Conservation (phyloP, 176 grass and related monocot genomes). For the Eragrostis nindensis region DNA sequence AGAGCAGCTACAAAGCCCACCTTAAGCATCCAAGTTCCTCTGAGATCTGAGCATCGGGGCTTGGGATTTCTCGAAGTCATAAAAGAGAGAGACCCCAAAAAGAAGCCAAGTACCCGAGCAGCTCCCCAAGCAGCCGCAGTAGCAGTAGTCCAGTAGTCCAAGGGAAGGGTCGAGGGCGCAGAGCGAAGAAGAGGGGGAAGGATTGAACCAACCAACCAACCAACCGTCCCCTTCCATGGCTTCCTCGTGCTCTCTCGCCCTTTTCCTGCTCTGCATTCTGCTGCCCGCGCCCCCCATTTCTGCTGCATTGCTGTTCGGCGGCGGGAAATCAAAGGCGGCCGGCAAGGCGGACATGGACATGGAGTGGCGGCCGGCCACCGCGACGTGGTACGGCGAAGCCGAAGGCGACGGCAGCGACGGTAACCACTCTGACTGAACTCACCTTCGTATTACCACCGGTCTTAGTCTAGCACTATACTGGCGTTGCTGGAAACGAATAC, state of each 20-base stretch:
- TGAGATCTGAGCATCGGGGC: constrained; percentile 31
- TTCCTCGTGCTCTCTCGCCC: constrained; percentile 31
- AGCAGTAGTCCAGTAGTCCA: background rate
- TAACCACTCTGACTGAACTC: constrained; percentile 40
- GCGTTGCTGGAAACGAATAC: too few relatives aligned
- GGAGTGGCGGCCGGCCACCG: constrained; percentile 90
- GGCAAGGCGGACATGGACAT: constrained; percentile 41
- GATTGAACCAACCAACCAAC: background rate
- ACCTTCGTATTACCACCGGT: background rate
- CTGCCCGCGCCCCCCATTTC: constrained; percentile 24
- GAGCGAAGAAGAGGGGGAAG: background rate
- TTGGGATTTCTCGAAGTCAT: constrained; percentile 67
- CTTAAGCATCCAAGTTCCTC: background rate
- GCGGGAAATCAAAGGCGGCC: constrained; percentile 10
- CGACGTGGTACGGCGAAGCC: constrained; percentile 93
- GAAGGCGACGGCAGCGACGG: constrained; percentile 94
- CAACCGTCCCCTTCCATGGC: constrained; percentile 13
- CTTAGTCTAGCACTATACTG: constrained; percentile 25
- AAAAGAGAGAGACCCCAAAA: constrained; percentile 33
- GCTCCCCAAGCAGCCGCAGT: constrained; percentile 23
- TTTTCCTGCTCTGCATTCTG: constrained; percentile 34
- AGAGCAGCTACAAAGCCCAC: background rate
- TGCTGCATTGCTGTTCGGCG: constrained; percentile 26
- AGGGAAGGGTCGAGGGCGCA: background rate
- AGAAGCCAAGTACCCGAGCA: constrained; percentile 41